Percentiles rank a stretch among this genome's conserved stretches.
phyloP scores from a whole-genome alignment of 257 asterid genomes.

The Leptodermis oblonga region DNA sequence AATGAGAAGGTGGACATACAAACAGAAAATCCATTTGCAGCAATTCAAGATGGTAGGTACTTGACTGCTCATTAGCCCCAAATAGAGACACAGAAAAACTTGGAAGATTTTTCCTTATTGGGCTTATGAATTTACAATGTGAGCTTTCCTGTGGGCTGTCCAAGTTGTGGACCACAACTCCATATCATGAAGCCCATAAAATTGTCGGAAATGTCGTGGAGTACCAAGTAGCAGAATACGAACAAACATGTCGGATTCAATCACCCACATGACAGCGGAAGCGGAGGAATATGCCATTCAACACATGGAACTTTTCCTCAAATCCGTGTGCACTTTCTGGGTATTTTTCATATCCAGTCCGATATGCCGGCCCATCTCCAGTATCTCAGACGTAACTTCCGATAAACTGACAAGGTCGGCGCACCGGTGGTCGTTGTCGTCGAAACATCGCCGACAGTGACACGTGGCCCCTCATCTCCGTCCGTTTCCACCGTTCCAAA shows the following conservation, averaged over 20 bases:
- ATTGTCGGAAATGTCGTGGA: not conserved
- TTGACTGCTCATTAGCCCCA: too few species aligned
- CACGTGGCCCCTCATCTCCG: not conserved
- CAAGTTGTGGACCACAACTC: too few species aligned
- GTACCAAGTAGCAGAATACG: not conserved
- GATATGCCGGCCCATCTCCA: not conserved
- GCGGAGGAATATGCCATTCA: conserved; percentile 5
- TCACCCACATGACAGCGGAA: not conserved
- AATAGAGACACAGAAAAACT: too few species aligned
- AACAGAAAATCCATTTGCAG: too few species aligned
- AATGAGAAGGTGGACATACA: too few species aligned
- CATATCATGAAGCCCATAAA: not conserved
- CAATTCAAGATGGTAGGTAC: too few species aligned
- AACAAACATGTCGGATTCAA: not conserved
- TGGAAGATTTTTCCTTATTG: too few species aligned
- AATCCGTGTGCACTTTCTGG: not conserved
- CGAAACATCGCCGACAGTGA: not conserved
- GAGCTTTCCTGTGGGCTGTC: too few species aligned
- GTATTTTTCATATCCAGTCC: not conserved
- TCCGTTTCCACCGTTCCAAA: not conserved
- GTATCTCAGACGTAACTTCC: not conserved
- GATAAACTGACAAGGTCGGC: conserved; percentile 9
- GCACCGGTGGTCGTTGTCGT: not conserved
- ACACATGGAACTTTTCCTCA: conserved; percentile 6
- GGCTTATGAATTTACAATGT: too few species aligned